Evolutionary conservation across 768 basidiomycete species (phyloP).

Genomic region (Xerocomus spinulosus): DNA sequence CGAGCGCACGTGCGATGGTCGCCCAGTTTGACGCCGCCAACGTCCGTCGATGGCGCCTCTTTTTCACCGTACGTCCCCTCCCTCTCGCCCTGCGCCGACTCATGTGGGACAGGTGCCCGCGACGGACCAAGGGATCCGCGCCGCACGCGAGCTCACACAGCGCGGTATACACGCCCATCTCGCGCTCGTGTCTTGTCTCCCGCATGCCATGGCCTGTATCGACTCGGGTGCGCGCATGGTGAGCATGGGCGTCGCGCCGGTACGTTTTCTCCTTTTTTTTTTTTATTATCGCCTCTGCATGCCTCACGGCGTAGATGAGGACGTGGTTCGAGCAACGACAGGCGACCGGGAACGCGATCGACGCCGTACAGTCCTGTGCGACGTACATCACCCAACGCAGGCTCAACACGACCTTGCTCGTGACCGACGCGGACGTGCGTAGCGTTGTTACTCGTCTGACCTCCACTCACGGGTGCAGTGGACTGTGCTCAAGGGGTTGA

Average conservation of each 20-base stretch:
- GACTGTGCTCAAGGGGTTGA: constrained; percentile 38
- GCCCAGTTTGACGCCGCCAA: constrained; percentile 39
- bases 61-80: constrained; percentile 42
- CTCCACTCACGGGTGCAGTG: too few relatives aligned
- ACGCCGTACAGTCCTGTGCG: constrained; percentile 42
- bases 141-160: constrained; percentile 35
- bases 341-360: constrained; percentile 19
- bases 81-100: not conserved
- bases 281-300: too few relatives aligned
- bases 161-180: constrained; percentile 49
- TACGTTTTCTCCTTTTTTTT: too few relatives aligned
- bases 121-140: constrained; percentile 49
- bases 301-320: constrained; percentile 34
- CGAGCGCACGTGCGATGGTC: constrained; percentile 39
- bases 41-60: constrained; percentile 36
- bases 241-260: constrained; percentile 47
- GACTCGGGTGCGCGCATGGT: constrained; percentile 47
- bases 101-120: constrained; percentile 52
- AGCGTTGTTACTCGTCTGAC: too few relatives aligned
- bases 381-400: constrained; percentile 40
- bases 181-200: constrained; percentile 46
- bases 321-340: constrained; percentile 38
- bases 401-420: constrained; percentile 39
- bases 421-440: constrained; percentile 39
- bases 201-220: constrained; percentile 53